These are phyloP conservation scores for Cladosporium velox DNA, from an alignment of 2,329 filamentous ascomycete genomes.

Conservation along the genomic window DNA sequence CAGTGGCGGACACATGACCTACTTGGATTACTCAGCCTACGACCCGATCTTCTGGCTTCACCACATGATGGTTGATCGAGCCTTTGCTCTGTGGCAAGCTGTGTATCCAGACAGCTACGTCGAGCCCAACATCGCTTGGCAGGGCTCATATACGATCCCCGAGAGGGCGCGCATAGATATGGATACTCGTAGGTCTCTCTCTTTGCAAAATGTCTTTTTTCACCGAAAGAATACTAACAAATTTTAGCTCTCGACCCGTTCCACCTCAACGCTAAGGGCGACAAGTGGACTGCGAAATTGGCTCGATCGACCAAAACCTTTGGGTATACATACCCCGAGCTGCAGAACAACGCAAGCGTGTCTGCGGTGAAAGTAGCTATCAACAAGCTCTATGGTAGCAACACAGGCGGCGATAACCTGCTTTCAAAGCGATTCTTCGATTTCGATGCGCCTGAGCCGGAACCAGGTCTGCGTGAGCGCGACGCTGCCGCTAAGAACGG, in stretches of 20 bases:
- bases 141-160: constrained; percentile 62
- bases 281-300: constrained; percentile 68
- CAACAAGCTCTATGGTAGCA: constrained; percentile 61
- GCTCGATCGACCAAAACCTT: constrained; percentile 63
- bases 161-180: constrained; percentile 49
- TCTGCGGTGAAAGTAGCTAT: constrained; percentile 54
- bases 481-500: background rate
- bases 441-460: background rate
- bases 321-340: constrained; percentile 75
- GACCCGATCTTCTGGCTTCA: constrained; percentile 80
- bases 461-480: background rate
- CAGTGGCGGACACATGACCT: constrained; percentile 67
- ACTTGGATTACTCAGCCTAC: constrained; percentile 71
- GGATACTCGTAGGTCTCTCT: constrained; percentile 31
- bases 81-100: constrained; percentile 76
- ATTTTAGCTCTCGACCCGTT: constrained; percentile 64
- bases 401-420: constrained; percentile 9
- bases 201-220: background rate
- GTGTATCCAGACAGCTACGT: constrained; percentile 71
- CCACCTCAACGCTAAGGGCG: constrained; percentile 57
- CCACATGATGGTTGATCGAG: constrained; percentile 71
- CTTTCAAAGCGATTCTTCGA: constrained; percentile 19
- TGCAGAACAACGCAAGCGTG: constrained; percentile 44
- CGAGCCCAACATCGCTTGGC: constrained; percentile 53
- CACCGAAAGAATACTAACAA: constrained; percentile 8